Evolutionary conservation across 768 basidiomycete genomes (phyloP), one percentile per base, ranked within the genome.

Genomic region (Tylopilus rubrobrunneus): DNA sequence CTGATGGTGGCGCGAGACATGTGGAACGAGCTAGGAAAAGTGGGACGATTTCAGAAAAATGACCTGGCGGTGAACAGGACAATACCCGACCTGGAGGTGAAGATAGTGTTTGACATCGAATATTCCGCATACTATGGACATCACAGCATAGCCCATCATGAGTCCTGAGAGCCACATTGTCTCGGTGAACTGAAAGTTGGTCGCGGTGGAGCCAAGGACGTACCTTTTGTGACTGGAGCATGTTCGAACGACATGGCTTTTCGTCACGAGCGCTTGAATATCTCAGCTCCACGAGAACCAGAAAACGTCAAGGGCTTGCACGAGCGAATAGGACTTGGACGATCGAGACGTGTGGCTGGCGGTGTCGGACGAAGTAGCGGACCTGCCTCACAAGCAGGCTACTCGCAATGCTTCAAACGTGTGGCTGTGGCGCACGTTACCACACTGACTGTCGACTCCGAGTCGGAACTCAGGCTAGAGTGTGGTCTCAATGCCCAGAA

Each of bases 31-130:
- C 85, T 93, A 57, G 21, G 41, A 33, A 40, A n/a, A 45, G 25
- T 29, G 64, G 46, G 56, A 21, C 15, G 23, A 2, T 45, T 42
- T 60, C 34, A 56, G 56, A 50, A 44, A 37, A 48, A 44, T 5
- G 7, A 15, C 17, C 37, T 43, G 33, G 44, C 14, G 45, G 23
- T 8, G 39, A n/a, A 49, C 29, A 39, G 51, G 33, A 51, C 48
- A 34, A 51, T 48, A 15, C 60, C 76, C 58, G 58, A 84, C 87
- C 74, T 89, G 93, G 3, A 97, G 75, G 67, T 94, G 89, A 55
- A 92, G 79, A 67, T 92, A 90, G 63, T 93, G 86, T 67, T 95
- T 96, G 60, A 91, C 73, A 62, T 94, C 92, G 64, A 94, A 87
- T 31, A 96, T 67, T 1, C 89, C 86, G 43, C 78, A 84, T 7